Evolutionary conservation across 148 eudicot genomes (phyloP), one percentile per base, ranked within the genome.

Genomic region (Rhododendron simsii): DNA sequence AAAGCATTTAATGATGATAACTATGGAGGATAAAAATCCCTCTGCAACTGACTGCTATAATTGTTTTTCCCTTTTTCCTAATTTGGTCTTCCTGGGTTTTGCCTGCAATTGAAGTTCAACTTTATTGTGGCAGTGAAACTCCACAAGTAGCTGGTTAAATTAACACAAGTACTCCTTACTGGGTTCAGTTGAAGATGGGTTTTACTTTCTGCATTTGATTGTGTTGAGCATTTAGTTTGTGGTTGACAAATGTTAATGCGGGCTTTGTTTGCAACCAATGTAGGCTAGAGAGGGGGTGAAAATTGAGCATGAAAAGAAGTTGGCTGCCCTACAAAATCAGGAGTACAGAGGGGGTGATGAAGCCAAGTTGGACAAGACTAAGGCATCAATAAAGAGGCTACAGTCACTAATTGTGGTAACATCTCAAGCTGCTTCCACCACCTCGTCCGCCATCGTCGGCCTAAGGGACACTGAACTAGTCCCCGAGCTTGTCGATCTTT

Each of bases 271-370:
- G 77, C 82, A 59, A 88, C 83, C n/a, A 78, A 28, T 89, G 86
- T 86, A 96, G 99, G 98, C 93, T 67, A 92, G 99, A 90, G 99
- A 96, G 90, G 94, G 96, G 69, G 99, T 95, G 81, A 96, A 92
- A 89, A 95, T 96, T 75, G 98, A 92, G 86, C 97, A 95, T 84
- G 99, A 95, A 85, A 95, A 92, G 91, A 96, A 96, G 85, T 87
- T 96, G 87, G 86, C 98, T 45, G 85, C 94, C 21, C 90, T 96
- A 78, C 99, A 96, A 86, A 95, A 88, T 88, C 98, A 93, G 87
- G 98, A 93, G 87, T 92, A 87, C 94, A 91, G 90, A 84, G 96
- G 99, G 21, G 96, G 90, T 88, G 93, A 94, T 2, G 98, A 94
- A 84, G 87, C 86, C 48, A 96, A 95, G 91, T 84, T 96, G 94